A percentile compares a stretch with the other conserved stretches of the same genome.
Conservation (phyloP, 345 rosid genomes). For the Balakata baccata region DNA sequence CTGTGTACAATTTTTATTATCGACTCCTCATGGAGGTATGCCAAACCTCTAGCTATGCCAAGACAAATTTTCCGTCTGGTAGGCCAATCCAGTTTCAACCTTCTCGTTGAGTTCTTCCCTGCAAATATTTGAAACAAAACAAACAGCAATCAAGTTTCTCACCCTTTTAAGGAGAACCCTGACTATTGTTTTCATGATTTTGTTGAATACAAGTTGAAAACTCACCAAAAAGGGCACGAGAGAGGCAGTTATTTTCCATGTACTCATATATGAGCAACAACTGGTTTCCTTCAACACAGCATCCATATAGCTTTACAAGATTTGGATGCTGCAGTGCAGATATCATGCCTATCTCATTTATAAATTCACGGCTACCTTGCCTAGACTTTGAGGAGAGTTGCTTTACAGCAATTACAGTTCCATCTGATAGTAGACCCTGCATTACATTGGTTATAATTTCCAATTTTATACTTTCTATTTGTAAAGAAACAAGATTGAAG, state of each 20-base stretch:
- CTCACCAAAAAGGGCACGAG: constrained; percentile 33
- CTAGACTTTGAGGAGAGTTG: constrained; percentile 31
- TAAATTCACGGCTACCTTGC: constrained; percentile 33
- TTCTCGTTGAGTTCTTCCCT: constrained; percentile 49
- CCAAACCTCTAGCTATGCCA: constrained; percentile 74
- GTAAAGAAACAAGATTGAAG: no score
- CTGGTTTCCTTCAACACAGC: constrained; percentile 33
- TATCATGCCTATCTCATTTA: constrained; percentile 34
- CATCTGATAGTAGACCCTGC: constrained; percentile 29
- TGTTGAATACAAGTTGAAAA: not conserved
- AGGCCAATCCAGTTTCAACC: constrained; percentile 67
- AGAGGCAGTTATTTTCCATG: constrained; percentile 27
- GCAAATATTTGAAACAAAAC: not conserved
- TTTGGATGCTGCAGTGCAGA: constrained; percentile 31
- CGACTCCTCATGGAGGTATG: constrained; percentile 82
- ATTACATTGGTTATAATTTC: not conserved
- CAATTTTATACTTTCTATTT: not conserved
- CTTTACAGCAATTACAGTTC: constrained; percentile 32
- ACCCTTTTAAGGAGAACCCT: not conserved
- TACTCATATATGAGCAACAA: constrained; percentile 24
- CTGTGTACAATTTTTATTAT: constrained; percentile 82
- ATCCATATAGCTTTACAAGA: constrained; percentile 29
- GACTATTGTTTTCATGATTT: not conserved
- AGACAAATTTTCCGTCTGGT: constrained; percentile 64
- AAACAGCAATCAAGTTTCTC: not conserved